Conservation (phyloP, 345 rosid genomes). For the Corchorus olitorius region DNA sequence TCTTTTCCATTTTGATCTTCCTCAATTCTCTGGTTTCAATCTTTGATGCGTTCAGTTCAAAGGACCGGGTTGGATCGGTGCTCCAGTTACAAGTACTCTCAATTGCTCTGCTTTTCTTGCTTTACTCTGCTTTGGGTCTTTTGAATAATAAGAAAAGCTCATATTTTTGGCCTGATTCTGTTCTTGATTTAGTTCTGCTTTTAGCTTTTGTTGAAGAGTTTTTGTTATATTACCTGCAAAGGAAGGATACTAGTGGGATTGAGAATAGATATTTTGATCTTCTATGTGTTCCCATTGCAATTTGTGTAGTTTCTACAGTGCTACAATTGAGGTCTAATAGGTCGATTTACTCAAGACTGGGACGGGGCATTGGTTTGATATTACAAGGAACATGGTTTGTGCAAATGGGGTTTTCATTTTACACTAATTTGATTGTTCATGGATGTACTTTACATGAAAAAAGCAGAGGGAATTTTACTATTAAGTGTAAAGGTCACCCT, state of each 20-base stretch:
- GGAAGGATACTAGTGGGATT: slow-evolving; percentile 64
- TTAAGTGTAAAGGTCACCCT: slow-evolving; percentile 71
- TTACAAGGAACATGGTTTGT: slow-evolving; percentile 58
- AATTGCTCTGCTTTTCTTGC: slow-evolving; percentile 52
- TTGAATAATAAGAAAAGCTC: slow-evolving; percentile 30
- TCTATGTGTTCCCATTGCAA: slow-evolving; percentile 63
- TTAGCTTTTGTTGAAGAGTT: slow-evolving; percentile 88
- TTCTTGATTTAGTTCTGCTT: slow-evolving; percentile 58
- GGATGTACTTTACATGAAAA: slow-evolving; percentile 69
- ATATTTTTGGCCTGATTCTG: slow-evolving; percentile 45
- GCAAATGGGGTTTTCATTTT: slow-evolving; percentile 88
- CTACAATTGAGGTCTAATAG: slow-evolving; percentile 11
- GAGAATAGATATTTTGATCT: slow-evolving; percentile 85
- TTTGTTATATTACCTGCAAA: slow-evolving; percentile 69
- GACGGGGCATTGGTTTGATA: slow-evolving; percentile 20
- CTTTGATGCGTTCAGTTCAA: slow-evolving; percentile 49
- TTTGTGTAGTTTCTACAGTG: slow-evolving; percentile 24
- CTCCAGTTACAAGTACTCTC: slow-evolving; percentile 72
- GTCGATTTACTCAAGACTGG: slow-evolving; percentile 15
- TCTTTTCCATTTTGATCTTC: slow-evolving; percentile 53
- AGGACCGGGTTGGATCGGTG: slow-evolving; percentile 66
- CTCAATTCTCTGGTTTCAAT: slow-evolving; percentile 58
- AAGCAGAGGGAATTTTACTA: slow-evolving; percentile 76
- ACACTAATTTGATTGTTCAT: slow-evolving; percentile 55
- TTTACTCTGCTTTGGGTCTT: slow-evolving; percentile 61